Conservation (phyloP, 2,329 filamentous ascomycete species). For the Exserohilum turcica region DNA sequence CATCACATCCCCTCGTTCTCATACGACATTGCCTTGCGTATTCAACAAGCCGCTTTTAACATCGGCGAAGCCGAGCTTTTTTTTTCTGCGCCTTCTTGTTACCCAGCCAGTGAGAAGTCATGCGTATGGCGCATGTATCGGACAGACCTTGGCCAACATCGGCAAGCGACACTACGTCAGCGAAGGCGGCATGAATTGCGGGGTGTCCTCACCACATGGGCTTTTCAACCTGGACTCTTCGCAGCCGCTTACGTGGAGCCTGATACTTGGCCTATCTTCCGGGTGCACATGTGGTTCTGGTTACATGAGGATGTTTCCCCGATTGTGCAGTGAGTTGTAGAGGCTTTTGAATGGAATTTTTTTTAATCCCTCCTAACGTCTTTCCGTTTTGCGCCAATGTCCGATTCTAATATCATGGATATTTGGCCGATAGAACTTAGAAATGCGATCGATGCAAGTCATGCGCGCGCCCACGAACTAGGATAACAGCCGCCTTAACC, state of each 20-base stretch:
- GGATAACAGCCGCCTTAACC: not conserved
- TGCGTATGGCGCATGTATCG: slow-evolving; percentile 15
- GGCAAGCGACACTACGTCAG: slow-evolving; percentile 30
- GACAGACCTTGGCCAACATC: slow-evolving; percentile 30
- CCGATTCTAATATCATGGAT: not conserved
- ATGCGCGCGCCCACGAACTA: not conserved
- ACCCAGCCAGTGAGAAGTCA: slow-evolving; percentile 6
- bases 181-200: slow-evolving; percentile 16
- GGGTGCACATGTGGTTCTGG: not conserved
- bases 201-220: slow-evolving; percentile 17
- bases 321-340: not conserved
- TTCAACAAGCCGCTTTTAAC: not conserved
- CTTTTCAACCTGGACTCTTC: slow-evolving; percentile 8
- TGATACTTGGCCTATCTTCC: not conserved
- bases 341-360: not conserved
- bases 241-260: slow-evolving; percentile 2
- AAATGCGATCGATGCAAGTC: not conserved
- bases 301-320: not conserved
- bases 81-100: not conserved
- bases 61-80: slow-evolving; percentile 3
- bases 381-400: not conserved
- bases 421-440: not conserved
- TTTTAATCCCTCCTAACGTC: not conserved
- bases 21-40: slow-evolving; percentile 2
- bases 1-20: slow-evolving; percentile 1